phyloP scores from a whole-genome alignment of 805 yeast species.

The Priceomyces medius region DNA sequence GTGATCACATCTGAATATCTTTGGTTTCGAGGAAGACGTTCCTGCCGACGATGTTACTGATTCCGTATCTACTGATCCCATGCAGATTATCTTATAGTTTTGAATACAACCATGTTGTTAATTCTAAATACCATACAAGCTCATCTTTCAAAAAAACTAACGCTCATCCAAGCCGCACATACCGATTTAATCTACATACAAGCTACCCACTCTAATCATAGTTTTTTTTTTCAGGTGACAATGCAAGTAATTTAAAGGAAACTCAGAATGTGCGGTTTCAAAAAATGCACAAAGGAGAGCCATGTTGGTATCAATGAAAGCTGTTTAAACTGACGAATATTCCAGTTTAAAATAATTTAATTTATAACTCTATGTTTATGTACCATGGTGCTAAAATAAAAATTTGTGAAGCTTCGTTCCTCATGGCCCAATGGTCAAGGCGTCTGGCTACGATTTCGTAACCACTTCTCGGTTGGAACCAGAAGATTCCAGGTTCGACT shows the following conservation, averaged over 20 bases:
- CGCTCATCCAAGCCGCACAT: too few relatives aligned
- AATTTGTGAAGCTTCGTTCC: slow-evolving; percentile 41
- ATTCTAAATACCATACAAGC: neutral
- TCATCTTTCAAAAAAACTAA: neutral
- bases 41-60: slow-evolving; percentile 13
- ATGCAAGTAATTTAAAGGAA: too few relatives aligned
- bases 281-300: too few relatives aligned
- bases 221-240: too few relatives aligned
- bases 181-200: too few relatives aligned
- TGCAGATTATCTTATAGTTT: slow-evolving; percentile 1
- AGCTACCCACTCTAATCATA: too few relatives aligned
- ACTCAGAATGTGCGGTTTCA: too few relatives aligned
- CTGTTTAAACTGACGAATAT: too few relatives aligned
- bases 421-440: slow-evolving; percentile 55
- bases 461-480: slow-evolving; percentile 47
- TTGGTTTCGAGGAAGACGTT: slow-evolving; percentile 46
- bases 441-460: slow-evolving; percentile 50
- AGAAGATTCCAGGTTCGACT: slow-evolving; percentile 53
- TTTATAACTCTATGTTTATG: neutral
- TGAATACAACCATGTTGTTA: neutral
- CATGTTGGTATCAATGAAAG: too few relatives aligned
- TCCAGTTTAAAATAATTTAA: too few relatives aligned
- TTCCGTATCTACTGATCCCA: slow-evolving; percentile 13
- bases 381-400: neutral
- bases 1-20: slow-evolving; percentile 61